Base-by-base conservation (phyloP, 805 yeast species). In the Monosporozyma unispora region DNA sequence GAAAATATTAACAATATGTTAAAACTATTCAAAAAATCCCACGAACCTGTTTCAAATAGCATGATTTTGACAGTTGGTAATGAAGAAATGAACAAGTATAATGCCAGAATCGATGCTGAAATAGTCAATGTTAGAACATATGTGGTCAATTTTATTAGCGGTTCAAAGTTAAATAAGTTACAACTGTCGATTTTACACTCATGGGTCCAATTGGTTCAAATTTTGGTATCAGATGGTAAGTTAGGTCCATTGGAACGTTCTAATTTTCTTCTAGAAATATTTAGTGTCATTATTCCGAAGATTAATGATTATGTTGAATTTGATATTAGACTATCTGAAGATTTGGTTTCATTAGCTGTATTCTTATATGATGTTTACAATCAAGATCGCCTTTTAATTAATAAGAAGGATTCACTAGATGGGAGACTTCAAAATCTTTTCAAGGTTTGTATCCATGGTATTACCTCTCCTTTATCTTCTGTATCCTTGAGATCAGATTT, bases 201-300 rank as follows among this genome's bases (percentile, higher is more conserved):
- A 0, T 91, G 98, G 98, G 81, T 82, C 21, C 83, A 82, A 55
- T 65, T 90, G 46, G 81, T 87, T 22, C 87, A 88, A 53, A 79
- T 88, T 3, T 67, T 87, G 43, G 80, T 87, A 4, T 72, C 80
- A 4, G 89, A 82, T 63, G 81, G 80, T 9, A 70, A 69, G n/a
- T 65, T 80, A 49, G 64, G 70, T 6, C 59, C 73, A 0, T 58
- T 67, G 8, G 64, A 68, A n/a, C 71, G 82, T 45, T 71, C 80
- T 0, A 75, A 78, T 37, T 84, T 91, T 58, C 80, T 88, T 48
- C 67, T 87, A 18, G 95, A 85, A 56, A 78, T 87, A 2, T 80
- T 89, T 53, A 95, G 87, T 57, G 72, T 78, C 3, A 73, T 87
- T 22, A 73, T 87, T 19, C 96, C 96, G 2, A 84, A 80, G 58